These are phyloP conservation scores for Litsea cubeba DNA, from an alignment of 164 flowering plant species.

Conservation along the genomic window DNA sequence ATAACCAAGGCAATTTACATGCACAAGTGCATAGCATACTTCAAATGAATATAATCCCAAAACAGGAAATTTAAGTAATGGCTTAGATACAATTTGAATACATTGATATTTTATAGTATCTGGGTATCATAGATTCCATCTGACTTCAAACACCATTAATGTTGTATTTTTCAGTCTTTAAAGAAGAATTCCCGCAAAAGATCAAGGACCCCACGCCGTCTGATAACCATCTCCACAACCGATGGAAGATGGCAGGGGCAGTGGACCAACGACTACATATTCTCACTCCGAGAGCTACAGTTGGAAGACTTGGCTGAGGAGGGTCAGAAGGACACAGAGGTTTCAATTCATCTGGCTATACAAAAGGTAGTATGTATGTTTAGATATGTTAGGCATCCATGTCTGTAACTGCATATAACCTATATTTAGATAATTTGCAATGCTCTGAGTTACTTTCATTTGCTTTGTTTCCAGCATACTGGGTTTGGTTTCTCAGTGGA, in stretches of 20 bases:
- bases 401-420: background rate
- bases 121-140: too few relatives aligned
- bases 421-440: background rate
- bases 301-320: constrained; percentile 62
- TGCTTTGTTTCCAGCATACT: constrained; percentile 50
- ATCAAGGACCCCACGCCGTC: constrained; percentile 29
- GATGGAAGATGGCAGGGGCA: constrained; percentile 60
- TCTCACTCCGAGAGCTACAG: constrained; percentile 50
- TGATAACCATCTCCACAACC: constrained; percentile 54
- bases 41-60: too few relatives aligned
- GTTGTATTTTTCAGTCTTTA: background rate
- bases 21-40: too few relatives aligned
- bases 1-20: too few relatives aligned
- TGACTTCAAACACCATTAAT: background rate
- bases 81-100: background rate
- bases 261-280: constrained; percentile 51
- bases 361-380: constrained; percentile 41
- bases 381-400: background rate
- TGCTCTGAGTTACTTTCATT: background rate
- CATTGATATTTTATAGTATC: background rate
- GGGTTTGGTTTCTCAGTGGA: constrained; percentile 81
- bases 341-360: constrained; percentile 44
- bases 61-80: background rate
- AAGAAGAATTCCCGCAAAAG: constrained; percentile 21
- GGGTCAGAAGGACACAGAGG: constrained; percentile 37